Percentiles rank a stretch among this genome's conserved stretches.
These are phyloP conservation scores for Anthracocystis panici-leucophaei DNA, from an alignment of 1,284 basidiomycete species.

Conservation along the genomic window DNA sequence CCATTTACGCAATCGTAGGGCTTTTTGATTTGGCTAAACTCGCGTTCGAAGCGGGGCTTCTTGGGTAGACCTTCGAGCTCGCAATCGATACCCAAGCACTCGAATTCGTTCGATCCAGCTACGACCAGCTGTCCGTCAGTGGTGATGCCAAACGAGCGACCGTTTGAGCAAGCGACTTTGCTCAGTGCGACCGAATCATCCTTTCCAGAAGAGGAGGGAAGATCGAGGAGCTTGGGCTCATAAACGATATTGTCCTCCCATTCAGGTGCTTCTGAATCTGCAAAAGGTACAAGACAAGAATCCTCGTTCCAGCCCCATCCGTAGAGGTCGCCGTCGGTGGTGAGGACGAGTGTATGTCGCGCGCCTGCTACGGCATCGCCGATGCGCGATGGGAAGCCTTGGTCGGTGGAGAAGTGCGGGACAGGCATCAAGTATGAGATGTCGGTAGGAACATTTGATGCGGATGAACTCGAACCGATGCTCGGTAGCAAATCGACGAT, in stretches of 20 bases:
- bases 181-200: background rate
- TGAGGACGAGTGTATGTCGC: conserved; percentile 28
- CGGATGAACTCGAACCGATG: background rate
- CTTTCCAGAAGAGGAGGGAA: background rate
- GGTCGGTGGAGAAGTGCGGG: conserved; percentile 9
- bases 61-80: background rate
- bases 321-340: conserved; percentile 26
- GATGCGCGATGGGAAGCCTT: conserved; percentile 22
- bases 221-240: conserved; percentile 14
- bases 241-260: conserved; percentile 17
- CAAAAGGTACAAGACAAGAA: conserved; percentile 12
- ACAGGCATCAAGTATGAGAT: conserved; percentile 21
- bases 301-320: conserved; percentile 51
- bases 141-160: conserved; percentile 12
- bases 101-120: conserved; percentile 23
- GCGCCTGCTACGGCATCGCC: conserved; percentile 10
- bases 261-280: background rate
- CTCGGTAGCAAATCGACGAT: background rate
- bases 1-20: conserved; percentile 33
- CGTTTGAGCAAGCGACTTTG: conserved; percentile 5
- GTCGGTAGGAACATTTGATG: conserved; percentile 6
- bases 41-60: conserved; percentile 23
- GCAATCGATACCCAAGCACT: conserved; percentile 4
- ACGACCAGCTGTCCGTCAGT: conserved; percentile 6
- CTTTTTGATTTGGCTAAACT: conserved; percentile 34